These are phyloP conservation scores for Phlyctochytrium planicorne DNA, from an alignment of 192 early-diverging fungal genomes.

Conservation along the genomic window DNA sequence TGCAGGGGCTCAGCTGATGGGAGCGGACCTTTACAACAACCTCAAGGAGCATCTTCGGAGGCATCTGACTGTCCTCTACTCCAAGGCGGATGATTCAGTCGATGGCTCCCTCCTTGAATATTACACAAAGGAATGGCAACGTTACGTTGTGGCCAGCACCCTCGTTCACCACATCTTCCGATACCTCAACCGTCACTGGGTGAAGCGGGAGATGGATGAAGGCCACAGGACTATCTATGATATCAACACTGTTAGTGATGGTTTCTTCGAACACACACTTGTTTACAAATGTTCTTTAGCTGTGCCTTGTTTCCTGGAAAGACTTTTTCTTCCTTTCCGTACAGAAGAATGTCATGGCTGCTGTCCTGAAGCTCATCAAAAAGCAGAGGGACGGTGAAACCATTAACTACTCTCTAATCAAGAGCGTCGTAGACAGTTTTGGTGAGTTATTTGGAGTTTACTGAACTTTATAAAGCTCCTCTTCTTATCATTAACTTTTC, in stretches of 20 bases:
- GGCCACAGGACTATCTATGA: conserved; percentile 75
- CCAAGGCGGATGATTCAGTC: conserved; percentile 59
- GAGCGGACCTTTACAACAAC: conserved; percentile 62
- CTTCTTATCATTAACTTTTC: conserved; percentile 52
- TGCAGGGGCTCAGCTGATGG: conserved; percentile 53
- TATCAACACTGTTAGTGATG: conserved; percentile 86
- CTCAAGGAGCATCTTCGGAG: conserved; percentile 55
- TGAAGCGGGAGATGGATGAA: conserved; percentile 40
- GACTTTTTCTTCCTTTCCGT: conserved; percentile 63
- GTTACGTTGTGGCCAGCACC: conserved; percentile 57
- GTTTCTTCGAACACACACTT: conserved; percentile 13
- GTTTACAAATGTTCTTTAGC: conserved; percentile 31
- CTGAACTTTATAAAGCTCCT: conserved; percentile 37
- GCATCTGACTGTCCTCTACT: conserved; percentile 47
- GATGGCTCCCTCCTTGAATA: conserved; percentile 83
- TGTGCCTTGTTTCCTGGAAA: conserved; percentile 73
- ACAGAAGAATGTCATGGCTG: conserved; percentile 60
- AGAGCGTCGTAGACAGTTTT: conserved; percentile 56
- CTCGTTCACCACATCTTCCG: conserved; percentile 63
- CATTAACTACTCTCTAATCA: conserved; percentile 52
- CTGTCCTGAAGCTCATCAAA: conserved; percentile 67
- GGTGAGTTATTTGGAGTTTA: conserved; percentile 35
- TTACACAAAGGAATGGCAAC: conserved; percentile 68
- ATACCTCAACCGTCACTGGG: conserved; percentile 64
- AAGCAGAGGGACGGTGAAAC: conserved; percentile 67